Conservation (phyloP, 1,139 yeast genomes). For the Protomyces pachydermus region DNA sequence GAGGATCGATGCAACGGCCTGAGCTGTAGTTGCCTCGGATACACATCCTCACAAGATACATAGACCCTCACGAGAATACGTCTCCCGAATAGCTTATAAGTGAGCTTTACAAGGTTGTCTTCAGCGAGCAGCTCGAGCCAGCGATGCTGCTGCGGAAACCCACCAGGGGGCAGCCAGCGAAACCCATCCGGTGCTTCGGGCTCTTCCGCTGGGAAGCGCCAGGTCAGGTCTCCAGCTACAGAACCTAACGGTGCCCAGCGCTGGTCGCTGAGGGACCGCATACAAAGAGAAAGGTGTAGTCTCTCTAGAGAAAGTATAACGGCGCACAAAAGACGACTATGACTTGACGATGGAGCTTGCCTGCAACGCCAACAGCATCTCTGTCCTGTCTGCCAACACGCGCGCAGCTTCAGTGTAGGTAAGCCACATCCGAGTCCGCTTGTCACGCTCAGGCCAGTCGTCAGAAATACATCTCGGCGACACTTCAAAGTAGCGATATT, state of each 20-base stretch:
- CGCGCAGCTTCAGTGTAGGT: constrained; percentile 28
- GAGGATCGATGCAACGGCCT: not conserved
- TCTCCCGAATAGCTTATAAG: not conserved
- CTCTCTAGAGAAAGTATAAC: not conserved
- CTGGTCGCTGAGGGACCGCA: not conserved
- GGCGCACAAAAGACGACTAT: not conserved
- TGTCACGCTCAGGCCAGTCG: constrained; percentile 29
- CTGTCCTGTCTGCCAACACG: constrained; percentile 23
- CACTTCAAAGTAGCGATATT: constrained; percentile 28
- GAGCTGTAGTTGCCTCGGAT: not conserved
- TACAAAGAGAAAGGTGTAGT: no score
- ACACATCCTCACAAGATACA: constrained; percentile 9
- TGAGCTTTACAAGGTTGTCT: not conserved
- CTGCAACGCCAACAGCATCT: constrained; percentile 27
- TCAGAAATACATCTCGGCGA: constrained; percentile 15
- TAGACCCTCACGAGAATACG: constrained; percentile 1
- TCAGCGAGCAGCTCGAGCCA: constrained; percentile 13
- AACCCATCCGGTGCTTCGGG: constrained; percentile 17
- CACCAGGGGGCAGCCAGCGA: constrained; percentile 14
- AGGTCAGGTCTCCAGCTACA: not conserved
- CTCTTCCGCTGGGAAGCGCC: not conserved
- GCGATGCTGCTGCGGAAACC: constrained; percentile 4
- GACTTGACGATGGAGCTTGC: constrained; percentile 24
- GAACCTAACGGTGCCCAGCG: not conserved
- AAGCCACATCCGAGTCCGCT: constrained; percentile 30